phyloP scores from a whole-genome alignment of 225 moss, liverwort and hornwort species.

The Polytrichum formosum region DNA sequence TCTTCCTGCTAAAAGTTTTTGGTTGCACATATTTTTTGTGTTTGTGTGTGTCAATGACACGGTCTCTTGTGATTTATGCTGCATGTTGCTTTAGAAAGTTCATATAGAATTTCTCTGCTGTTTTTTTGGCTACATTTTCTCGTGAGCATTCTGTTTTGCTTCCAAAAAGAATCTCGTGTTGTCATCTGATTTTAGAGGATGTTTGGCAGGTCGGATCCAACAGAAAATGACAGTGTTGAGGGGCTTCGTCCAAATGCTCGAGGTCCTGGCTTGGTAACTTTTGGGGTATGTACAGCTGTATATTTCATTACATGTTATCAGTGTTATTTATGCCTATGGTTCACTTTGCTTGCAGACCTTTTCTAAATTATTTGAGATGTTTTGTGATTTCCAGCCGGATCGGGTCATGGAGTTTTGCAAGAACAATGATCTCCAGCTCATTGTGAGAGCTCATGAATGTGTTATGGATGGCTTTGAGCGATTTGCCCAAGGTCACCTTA shows the following conservation, averaged over 20 bases:
- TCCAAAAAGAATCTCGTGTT: not conserved
- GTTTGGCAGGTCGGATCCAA: slow-evolving; percentile 87
- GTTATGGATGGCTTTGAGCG: slow-evolving; percentile 99
- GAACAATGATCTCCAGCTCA: slow-evolving; percentile 95
- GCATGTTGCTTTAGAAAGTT: no score
- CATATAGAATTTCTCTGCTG: no score
- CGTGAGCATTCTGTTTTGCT: no score
- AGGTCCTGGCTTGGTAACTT: slow-evolving; percentile 95
- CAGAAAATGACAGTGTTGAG: slow-evolving; percentile 98
- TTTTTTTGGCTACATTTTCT: no score
- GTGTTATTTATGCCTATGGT: not conserved
- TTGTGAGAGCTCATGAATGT: slow-evolving; percentile 98
- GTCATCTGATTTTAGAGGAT: slow-evolving; percentile 12
- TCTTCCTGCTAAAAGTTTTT: no score
- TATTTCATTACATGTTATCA: not conserved
- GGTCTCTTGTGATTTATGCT: no score
- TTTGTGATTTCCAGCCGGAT: slow-evolving; percentile 62
- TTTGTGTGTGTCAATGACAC: no score
- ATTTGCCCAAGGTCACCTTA: slow-evolving; percentile 94
- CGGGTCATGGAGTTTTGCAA: slow-evolving; percentile 98
- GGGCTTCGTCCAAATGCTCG: slow-evolving; percentile 94
- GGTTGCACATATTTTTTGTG: no score
- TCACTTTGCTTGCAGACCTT: not conserved
- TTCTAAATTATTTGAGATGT: not conserved
- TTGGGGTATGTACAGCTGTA: slow-evolving; percentile 58